A percentile compares a stretch with the other conserved stretches of the same genome.
Evolutionary conservation across 2,329 filamentous ascomycete species (phyloP).

Genomic region (Colletotrichum coccodes): DNA sequence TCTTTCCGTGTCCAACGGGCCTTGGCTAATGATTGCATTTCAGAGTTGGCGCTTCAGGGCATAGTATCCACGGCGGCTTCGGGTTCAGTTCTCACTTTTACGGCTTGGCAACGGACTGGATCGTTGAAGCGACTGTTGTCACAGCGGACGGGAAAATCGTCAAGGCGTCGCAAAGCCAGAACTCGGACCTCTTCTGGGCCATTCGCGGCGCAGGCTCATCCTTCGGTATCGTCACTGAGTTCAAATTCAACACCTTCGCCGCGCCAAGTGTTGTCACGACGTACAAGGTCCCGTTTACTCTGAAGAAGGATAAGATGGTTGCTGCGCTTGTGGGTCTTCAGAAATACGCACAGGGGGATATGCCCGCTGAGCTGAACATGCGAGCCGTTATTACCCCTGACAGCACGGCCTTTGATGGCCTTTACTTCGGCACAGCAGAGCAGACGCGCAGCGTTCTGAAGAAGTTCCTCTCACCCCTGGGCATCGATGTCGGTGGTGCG

Average conservation of each 20-base stretch:
- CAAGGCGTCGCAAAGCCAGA: constrained; percentile 43
- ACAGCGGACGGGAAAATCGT: constrained; percentile 47
- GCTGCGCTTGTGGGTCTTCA: constrained; percentile 36
- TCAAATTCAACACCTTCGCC: constrained; percentile 50
- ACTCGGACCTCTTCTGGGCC: constrained; percentile 55
- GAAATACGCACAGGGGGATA: constrained; percentile 34
- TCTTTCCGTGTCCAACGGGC: not conserved
- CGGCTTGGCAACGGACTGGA: constrained; percentile 46
- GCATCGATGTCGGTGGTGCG: constrained; percentile 1
- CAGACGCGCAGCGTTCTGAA: constrained; percentile 27
- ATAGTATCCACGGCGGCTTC: constrained; percentile 54
- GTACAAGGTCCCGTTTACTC: constrained; percentile 31
- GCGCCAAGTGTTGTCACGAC: constrained; percentile 45
- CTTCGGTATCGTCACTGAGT: constrained; percentile 51
- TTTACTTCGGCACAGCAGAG: constrained; percentile 39
- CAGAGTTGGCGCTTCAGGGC: constrained; percentile 51
- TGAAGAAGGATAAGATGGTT: not conserved
- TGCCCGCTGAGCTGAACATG: constrained; percentile 41
- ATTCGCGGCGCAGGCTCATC: constrained; percentile 53
- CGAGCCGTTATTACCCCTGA: constrained; percentile 32
- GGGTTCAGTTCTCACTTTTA: constrained; percentile 37
- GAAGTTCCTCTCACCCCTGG: constrained; percentile 7
- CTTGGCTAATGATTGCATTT: not conserved
- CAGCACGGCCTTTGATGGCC: constrained; percentile 38
- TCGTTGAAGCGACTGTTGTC: constrained; percentile 47